Conservation (phyloP, 257 asterid genomes). For the Solanum verrucosum region DNA sequence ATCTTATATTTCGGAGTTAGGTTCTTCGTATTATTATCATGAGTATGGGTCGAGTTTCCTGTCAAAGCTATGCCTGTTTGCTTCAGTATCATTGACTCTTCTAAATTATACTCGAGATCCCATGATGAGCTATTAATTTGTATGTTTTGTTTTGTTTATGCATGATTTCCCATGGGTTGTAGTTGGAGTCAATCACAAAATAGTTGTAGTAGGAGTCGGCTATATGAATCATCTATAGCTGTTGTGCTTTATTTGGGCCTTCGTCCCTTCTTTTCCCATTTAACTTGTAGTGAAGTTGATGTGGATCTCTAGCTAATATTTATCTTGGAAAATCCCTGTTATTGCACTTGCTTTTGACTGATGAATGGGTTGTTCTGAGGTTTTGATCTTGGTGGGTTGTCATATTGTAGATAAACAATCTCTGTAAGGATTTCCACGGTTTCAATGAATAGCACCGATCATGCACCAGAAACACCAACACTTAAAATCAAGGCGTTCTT, state of each 20-base stretch:
- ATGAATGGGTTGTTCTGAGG: not conserved
- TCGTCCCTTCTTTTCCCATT: not conserved
- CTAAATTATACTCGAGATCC: too few relatives aligned
- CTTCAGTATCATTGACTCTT: too few relatives aligned
- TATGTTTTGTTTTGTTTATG: too few relatives aligned
- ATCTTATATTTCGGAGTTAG: too few relatives aligned
- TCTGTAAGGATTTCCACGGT: constrained; percentile 14
- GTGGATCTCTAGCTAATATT: not conserved
- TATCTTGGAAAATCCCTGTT: not conserved
- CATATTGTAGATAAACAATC: not conserved
- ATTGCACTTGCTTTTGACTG: not conserved
- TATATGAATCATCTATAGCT: not conserved
- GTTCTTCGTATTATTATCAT: too few relatives aligned
- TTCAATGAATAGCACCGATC: constrained; percentile 12
- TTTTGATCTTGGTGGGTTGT: not conserved
- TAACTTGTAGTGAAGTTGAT: not conserved
- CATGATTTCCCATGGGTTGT: too few relatives aligned
- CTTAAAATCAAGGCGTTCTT: constrained; percentile 59
- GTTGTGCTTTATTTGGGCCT: not conserved
- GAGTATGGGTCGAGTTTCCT: too few relatives aligned
- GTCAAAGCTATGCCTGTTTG: too few relatives aligned
- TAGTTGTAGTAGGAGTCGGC: not conserved
- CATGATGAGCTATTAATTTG: too few relatives aligned
- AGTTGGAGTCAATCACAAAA: not conserved
- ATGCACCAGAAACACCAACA: constrained; percentile 25